phyloP scores from a whole-genome alignment of 306 rosid species.

The Sphenostylis stenocarpa region DNA sequence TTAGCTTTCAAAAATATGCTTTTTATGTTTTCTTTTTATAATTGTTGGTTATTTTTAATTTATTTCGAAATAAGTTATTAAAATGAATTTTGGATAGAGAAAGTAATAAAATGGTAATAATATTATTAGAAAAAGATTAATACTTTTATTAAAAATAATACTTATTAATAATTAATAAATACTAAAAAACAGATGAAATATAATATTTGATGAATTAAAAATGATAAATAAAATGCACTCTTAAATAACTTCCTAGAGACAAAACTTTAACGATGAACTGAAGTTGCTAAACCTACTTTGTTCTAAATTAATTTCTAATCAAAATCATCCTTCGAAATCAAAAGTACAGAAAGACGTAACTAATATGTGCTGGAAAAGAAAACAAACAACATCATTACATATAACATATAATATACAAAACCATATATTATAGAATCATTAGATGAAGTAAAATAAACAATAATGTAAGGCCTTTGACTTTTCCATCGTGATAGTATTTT shows the following conservation, averaged over 20 bases:
- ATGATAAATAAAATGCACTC: too few species aligned
- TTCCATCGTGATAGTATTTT: neutral
- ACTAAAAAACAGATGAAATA: too few species aligned
- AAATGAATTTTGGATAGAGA: too few species aligned
- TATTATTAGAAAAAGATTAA: too few species aligned
- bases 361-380: neutral
- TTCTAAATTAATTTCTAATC: neutral
- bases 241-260: neutral
- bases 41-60: too few species aligned
- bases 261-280: neutral
- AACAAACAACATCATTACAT: neutral
- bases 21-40: too few species aligned
- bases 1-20: too few species aligned
- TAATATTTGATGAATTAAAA: too few species aligned
- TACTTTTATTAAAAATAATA: too few species aligned
- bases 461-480: slow-evolving; percentile 31
- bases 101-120: too few species aligned
- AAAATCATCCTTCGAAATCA: neutral
- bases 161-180: too few species aligned
- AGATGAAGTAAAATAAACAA: neutral
- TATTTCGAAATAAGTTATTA: too few species aligned
- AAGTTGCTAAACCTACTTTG: neutral
- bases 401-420: neutral
- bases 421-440: neutral
- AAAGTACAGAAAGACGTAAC: neutral